phyloP scores from a whole-genome alignment of 2,329 filamentous ascomycete genomes.

The Davidsoniella australis region DNA sequence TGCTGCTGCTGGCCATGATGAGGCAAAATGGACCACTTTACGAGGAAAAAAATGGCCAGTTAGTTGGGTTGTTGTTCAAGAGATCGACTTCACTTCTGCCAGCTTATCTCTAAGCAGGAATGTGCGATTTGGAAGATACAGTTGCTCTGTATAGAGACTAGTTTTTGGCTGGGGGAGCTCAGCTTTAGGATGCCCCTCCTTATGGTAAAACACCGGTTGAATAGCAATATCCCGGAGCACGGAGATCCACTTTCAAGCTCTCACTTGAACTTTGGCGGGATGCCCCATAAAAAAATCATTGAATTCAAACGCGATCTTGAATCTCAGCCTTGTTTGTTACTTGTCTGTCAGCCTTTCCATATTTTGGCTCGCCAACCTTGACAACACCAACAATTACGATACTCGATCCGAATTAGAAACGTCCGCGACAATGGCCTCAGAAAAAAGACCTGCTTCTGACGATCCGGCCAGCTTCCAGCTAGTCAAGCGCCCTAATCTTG shows the following conservation, averaged over 20 bases:
- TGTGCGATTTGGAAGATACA: background rate
- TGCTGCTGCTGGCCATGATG: conserved; percentile 40
- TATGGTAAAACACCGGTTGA: conserved; percentile 5
- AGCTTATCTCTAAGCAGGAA: too few relatives aligned
- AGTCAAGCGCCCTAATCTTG: conserved; percentile 73
- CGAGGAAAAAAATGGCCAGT: background rate
- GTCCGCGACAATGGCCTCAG: conserved; percentile 53
- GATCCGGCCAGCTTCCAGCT: conserved; percentile 66
- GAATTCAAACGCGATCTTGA: background rate
- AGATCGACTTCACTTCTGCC: too few relatives aligned
- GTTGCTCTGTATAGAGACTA: background rate
- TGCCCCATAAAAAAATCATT: conserved; percentile 8
- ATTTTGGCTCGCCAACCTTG: background rate
- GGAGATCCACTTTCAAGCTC: background rate
- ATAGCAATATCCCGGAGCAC: background rate
- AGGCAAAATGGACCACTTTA: background rate
- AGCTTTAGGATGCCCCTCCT: background rate
- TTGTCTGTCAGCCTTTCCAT: conserved; percentile 1
- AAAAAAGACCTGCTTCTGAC: conserved; percentile 80
- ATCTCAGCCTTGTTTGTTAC: conserved; percentile 10
- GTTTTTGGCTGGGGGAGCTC: background rate
- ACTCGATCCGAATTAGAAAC: background rate
- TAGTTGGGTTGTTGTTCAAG: background rate
- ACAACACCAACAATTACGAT: too few relatives aligned
- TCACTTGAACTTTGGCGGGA: conserved; percentile 1